Conservation (phyloP, 306 rosid genomes). For the Quercus aquifolioides region DNA sequence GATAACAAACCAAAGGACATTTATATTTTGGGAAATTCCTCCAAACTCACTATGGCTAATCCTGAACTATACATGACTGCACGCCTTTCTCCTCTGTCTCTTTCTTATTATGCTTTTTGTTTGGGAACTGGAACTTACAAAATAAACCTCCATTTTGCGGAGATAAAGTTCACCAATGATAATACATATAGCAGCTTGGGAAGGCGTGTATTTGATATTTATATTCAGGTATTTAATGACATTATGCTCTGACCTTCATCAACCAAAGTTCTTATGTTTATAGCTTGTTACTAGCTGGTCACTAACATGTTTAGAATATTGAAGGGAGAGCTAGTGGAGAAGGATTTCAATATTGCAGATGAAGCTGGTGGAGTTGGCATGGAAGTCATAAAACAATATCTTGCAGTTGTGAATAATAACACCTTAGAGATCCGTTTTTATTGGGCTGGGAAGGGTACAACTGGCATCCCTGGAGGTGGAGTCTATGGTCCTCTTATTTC, state of each 20-base stretch:
- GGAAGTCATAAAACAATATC: background rate
- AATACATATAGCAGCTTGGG: slow-evolving; percentile 36
- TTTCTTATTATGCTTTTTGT: slow-evolving; percentile 41
- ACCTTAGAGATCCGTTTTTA: slow-evolving; percentile 37
- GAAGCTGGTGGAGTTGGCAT: slow-evolving; percentile 34
- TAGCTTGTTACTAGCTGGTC: background rate
- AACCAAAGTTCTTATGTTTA: background rate
- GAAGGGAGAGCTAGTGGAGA: slow-evolving; percentile 30
- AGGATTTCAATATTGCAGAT: slow-evolving; percentile 36
- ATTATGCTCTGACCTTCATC: background rate
- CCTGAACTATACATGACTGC: slow-evolving; percentile 40
- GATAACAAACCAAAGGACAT: background rate
- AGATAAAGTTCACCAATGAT: slow-evolving; percentile 22
- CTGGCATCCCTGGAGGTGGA: slow-evolving; percentile 28
- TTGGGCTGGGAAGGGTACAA: slow-evolving; percentile 54
- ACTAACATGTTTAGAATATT: background rate
- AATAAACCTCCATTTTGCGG: slow-evolving; percentile 42
- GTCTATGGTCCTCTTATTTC: slow-evolving; percentile 48
- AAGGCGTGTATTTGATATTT: slow-evolving; percentile 48
- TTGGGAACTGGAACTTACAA: slow-evolving; percentile 38
- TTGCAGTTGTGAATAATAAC: background rate
- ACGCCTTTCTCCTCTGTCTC: slow-evolving; percentile 47
- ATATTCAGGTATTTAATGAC: slow-evolving; percentile 30
- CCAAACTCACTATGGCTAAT: slow-evolving; percentile 16
- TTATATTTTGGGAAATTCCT: background rate